Base-by-base conservation (phyloP, 2,329 filamentous ascomycete genomes). In the Trichoderma citrinoviride region DNA sequence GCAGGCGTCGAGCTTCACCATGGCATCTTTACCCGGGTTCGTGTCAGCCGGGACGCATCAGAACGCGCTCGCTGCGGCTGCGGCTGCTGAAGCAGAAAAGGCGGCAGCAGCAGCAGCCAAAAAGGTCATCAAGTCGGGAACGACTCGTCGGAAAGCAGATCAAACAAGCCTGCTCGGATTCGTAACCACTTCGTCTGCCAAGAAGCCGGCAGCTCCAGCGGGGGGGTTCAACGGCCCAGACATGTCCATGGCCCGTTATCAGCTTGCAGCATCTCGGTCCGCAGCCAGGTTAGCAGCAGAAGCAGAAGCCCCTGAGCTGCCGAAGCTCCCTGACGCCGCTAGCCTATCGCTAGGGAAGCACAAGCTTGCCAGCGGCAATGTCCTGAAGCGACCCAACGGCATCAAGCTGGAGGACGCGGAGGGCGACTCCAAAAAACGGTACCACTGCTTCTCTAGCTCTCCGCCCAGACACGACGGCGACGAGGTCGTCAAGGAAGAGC, bases 11-110 rank as follows among this genome's bases (percentile, higher is more conserved):
- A 81, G 77, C 0, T 91, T 91, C 66, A 89, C 86, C 0, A 81
- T 87, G 61, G 80, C 84, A 5, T 78, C 81, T 29, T 76, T 85
- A 8, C 78, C 83, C 0, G 87, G 85, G 0, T 91, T 91, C 68
- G 85, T 85, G n/a, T 85, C 85, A 10, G 86, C 87, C 2, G 81
- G 82, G 10, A 78, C 82, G 21, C 86, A 88, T 68, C 82, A 81
- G 60, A 75, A 77, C 2, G 76, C 73, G 8, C 72, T 82, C 27
- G 67, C 71, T 21, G 71, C 70, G 2, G 69, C 68, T 21, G 68
- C 64, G n/a, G 69, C 68, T 14, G 68, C 64, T 15, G 65, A 66
- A 25, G 56, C 56, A 12, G 56, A 44, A 27, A 49, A 62, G 19
- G 66, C 68, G 41, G 62, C 69, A 41, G 29, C 54, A n/a, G 64